Evolutionary conservation across 2,329 filamentous ascomycete genomes (phyloP), one percentile per base, ranked within the genome.

Genomic region (Penicillium brasilianum): DNA sequence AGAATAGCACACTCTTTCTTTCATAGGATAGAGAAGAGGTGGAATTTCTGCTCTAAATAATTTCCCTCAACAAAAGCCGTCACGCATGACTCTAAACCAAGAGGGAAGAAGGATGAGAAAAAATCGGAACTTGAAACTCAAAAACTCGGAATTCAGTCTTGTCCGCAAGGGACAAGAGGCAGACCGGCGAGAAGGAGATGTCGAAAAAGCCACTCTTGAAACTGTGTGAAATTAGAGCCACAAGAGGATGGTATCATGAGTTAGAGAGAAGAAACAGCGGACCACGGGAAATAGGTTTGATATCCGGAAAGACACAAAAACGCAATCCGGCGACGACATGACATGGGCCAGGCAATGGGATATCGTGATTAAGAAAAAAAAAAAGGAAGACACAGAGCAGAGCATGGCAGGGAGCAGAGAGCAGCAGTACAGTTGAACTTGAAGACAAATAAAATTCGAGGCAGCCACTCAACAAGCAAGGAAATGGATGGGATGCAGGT

Each of bases 221-320:
- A n/a, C 66, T 67, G 66, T 59, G 66, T 53, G 58, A 66, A 28
- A 69, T 67, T 69, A 69, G 69, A 68, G 71, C 66, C 71, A 69
- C 66, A 65, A 68, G 65, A 71, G 60, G 57, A 61, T 76, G 74
- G 74, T 76, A 76, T 76, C 74, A 76, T 74, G 44, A 52, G 67
- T 71, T 66, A 62, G 63, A 68, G 69, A 72, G 61, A 59, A 72
- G 16, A 37, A 49, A 41, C 44, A 60, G 36, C 61, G 60, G 57
- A 58, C 57, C 56, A 44, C 18, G n/a, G 41, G 14, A 14, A 34
- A 13, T 34, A 41, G 32, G 32, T 34, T 34, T 25, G 53, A 46
- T 46, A 55, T 55, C 53, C 39, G 30, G 18, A 46, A 37, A 28
- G 25, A 28, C 25, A 63, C 67, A 71, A 28, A 63, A 69, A 14